Evolutionary conservation across 2,329 filamentous ascomycete genomes (phyloP), one percentile per base, ranked within the genome.

Genomic region (Massarina eburnea): DNA sequence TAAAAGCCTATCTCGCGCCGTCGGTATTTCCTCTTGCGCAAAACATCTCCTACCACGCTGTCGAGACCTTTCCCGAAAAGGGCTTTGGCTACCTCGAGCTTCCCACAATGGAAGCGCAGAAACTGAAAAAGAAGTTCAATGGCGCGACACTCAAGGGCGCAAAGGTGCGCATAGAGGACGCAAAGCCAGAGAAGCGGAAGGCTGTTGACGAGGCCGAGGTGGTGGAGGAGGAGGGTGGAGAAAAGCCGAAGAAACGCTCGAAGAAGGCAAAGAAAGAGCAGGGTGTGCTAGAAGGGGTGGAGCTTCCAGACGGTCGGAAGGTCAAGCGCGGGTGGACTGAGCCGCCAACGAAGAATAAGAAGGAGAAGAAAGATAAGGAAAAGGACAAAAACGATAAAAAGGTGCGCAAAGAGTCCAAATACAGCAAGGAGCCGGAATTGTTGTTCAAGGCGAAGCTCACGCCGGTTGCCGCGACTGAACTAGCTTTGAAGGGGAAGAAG

Each of bases 241-340:
- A 62, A 69, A 77, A 77, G 64, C 82, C 58, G 61, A 78, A 52
- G 42, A 71, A 73, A 49, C 66, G 71, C 33, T 71, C 73, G 15
- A 76, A 77, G 45, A 71, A 70, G 55, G 82, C 51, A 65, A 78
- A 58, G 57, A 71, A 74, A 50, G 68, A 73, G 39, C 73, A 79
- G 18, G 75, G 76, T 27, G 73, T 84, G 2, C 49, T 85, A n/a
- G 72, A 77, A 19, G 94, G 91, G 4, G 78, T 90, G 38, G 83
- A 88, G 61, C 74, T 99, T 30, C 80, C 84, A 5, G 77, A 83
- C 15, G 86, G 83, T 37, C 83, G 91, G 57, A 88, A 88, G 62
- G 84, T 96, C 49, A 95, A 94, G 76, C 80, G 91, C 49, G 91
- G 91, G 4, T 96, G 91, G 91, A 92, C 88, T 1, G 88, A 91